Base-by-base conservation (phyloP, 768 basidiomycete species). In the Rhodotorula taiwanensis region DNA sequence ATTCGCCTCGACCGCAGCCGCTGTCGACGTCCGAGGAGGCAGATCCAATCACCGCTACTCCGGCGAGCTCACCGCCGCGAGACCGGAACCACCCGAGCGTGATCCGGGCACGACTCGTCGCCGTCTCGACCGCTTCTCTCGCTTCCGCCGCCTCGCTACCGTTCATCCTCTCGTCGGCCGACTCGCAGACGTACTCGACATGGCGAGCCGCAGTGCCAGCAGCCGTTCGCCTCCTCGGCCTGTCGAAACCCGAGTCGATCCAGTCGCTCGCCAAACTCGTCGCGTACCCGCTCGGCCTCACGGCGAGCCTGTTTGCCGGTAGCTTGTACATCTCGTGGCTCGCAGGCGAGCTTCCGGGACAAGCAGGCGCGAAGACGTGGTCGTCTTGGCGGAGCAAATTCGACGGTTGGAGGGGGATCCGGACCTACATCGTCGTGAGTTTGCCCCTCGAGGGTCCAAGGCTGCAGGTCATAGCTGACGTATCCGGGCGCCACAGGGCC, bases 1-100 rank as follows among this genome's bases (percentile, higher is more conserved):
- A 73, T 59, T 67, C 60, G 58, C 33, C 70, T 66, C 61, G 73
- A 62, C 49, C 74, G n/a, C 66, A 58, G 18, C 27, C 75, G 64
- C 52, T n/a, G n/a, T n/a, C n/a, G n/a, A n/a, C n/a, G n/a, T n/a
- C n/a, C n/a, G n/a, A n/a, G n/a, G n/a, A n/a, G n/a, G n/a, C n/a
- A n/a, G 36, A 39, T 39, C 36, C 36, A 16, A 59, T 31, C 52
- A 28, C 36, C 3, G n/a, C 56, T 10, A 2, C 28, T 11, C 23
- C 36, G n/a, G 36, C 34, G 44, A n/a, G 33, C 34, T 48, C 82
- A 83, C 59, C 77, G 81, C 48, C 48, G 1, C 27, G 84, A 83
- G 82, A 80, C 53, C 65, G 93, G 65, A 86, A 97, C 73, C 87
- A 94, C 72, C 86, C 91, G 2, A 81, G 81, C 43, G 88, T 94